Base-by-base conservation (phyloP, 2,329 filamentous ascomycete species). In the Amauroascus verrucosus region DNA sequence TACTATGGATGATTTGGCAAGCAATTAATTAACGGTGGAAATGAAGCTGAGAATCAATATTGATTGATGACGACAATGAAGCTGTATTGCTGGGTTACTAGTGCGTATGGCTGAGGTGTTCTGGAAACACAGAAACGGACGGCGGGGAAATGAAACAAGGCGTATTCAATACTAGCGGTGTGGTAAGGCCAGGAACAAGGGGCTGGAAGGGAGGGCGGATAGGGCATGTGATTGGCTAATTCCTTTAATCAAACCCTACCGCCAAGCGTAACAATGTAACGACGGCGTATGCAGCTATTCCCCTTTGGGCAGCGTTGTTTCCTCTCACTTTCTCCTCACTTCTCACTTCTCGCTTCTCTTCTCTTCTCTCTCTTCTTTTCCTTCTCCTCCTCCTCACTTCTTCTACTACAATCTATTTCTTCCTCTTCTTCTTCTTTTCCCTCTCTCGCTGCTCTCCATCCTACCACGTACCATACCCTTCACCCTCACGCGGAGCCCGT, bases 91-190 rank as follows among this genome's bases (percentile, higher is more conserved):
- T 11, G 22, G 9, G 1, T 26, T 26, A 28, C 22, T 28, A 28
- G 26, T 24, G 22, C 22, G 14, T 45, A 26, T 18, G 16, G 38
- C 18, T 41, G 38, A 22, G 18, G 18, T 13, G 38, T 7, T 20
- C 2, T 46, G n/a, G n/a, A 46, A 32, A 46, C 43, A 24, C 18
- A 11, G 6, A 41, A 41, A 24, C 38, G 24, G 38, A 18, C n/a
- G 14, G 11, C 5, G 5, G 5, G 38, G 61, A 68, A 20, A 62
- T 63, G 18, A 65, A 67, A 41, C 30, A 3, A 14, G 16, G 8
- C 16, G 26, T 24, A 44, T 11, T 6, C 9, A 16, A 26, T 18
- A 14, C 43, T n/a, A 6, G 30, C 45, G 2, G 30, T 47, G 24
- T 9, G 16, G 18, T 47, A 35, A 9, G 16, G 28, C 7, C 28